A percentile compares a stretch with the other conserved stretches of the same genome.
Evolutionary conservation across 2,329 filamentous ascomycete genomes (phyloP).

Genomic region (Colletotrichum sp.): DNA sequence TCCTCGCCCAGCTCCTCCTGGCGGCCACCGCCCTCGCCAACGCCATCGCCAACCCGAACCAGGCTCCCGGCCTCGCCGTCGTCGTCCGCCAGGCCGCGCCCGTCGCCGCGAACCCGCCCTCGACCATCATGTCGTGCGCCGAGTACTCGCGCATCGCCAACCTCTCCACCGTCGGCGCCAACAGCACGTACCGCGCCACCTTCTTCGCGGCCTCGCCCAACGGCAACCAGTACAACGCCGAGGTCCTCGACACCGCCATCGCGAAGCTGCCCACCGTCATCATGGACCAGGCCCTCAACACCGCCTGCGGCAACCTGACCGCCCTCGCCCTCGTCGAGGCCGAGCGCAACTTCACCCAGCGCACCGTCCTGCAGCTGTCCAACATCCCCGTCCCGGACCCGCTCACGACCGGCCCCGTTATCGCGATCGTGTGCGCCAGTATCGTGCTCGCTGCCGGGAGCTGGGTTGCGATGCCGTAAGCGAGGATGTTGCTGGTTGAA

Average conservation of each 20-base stretch:
- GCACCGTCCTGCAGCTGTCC: constrained; percentile 40
- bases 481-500: neutral
- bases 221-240: constrained; percentile 41
- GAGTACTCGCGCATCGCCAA: constrained; percentile 52
- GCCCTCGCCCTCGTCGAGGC: constrained; percentile 47
- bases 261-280: constrained; percentile 41
- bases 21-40: constrained; percentile 8
- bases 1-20: constrained; percentile 16
- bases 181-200: constrained; percentile 50
- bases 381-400: constrained; percentile 23
- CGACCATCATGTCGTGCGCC: constrained; percentile 31
- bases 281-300: constrained; percentile 44
- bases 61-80: neutral
- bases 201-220: constrained; percentile 46
- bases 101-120: neutral
- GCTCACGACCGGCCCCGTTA: neutral
- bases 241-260: constrained; percentile 46
- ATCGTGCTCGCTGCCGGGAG: neutral
- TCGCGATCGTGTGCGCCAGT: neutral
- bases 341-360: constrained; percentile 47
- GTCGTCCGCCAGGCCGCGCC: constrained; percentile 18
- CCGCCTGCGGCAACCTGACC: constrained; percentile 50
- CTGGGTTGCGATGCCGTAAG: constrained; percentile 14
- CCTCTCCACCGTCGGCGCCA: constrained; percentile 49
- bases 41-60: neutral